Base-by-base conservation (phyloP, 768 basidiomycete species). In the Tricholoma sp. region DNA sequence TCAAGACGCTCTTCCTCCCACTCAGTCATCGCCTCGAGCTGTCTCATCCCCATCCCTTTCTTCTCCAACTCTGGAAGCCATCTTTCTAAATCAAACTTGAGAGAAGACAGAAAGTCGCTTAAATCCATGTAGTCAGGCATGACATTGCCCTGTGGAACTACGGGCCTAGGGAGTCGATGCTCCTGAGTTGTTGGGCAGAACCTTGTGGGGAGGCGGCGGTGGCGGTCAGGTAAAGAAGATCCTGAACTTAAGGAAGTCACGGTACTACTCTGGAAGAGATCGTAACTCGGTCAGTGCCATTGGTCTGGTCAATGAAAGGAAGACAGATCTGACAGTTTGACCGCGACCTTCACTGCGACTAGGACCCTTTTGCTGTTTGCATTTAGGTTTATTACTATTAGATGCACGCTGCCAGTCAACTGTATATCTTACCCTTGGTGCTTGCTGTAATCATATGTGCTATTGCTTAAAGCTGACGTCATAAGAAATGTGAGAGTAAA, bases 1-100 rank as follows among this genome's bases (percentile, higher is more conserved):
- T 53, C 52, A 44, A 53, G 52, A 3, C 24, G 9, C 29, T 28
- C 39, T 17, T 53, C 52, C 52, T 53, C 52, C 37, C 41, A 53
- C 15, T 29, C 29, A 17, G 52, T 12, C n/a, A 53, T 18, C 29
- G 52, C 39, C 2, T 13, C 15, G 6, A 53, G 41, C 18, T 53
- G n/a, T 28, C 24, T 13, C 36, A 37, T 28, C 37, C 18, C 20
- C 20, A 41, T 12, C 10, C 52, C 52, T 13, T 53, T 53, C 36
- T 18, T 41, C 52, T n/a, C 13, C 39, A 53, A 4, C 10, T 53
- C 39, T 9, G 17, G 34, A 53, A 20, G 42, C 52, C 37, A 53
- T n/a, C 6, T 28, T 20, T 11, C 36, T 20, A 53, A 12, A 9
- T 42, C 52, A 17, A 53, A 42, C 20, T 32, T 17, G 11, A 53